Conservation (phyloP, 345 rosid species). For the Cardamine resedifolia region DNA sequence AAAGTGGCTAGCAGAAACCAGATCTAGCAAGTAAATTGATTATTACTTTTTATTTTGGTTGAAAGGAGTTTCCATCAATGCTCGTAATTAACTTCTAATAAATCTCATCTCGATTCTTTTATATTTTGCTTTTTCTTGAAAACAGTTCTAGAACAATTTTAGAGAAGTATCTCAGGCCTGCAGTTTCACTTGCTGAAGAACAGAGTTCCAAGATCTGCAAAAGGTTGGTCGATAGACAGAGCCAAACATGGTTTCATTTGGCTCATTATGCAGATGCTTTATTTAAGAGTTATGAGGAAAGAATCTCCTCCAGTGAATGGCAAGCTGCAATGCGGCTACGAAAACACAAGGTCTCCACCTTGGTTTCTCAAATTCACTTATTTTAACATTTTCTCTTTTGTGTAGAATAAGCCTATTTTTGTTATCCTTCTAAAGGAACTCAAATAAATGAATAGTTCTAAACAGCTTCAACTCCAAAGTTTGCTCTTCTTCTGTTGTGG, state of each 20-base stretch:
- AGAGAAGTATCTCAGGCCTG: constrained; percentile 90
- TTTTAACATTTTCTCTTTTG: background rate
- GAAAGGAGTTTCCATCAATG: constrained; percentile 8
- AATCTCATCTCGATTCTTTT: constrained; percentile 17
- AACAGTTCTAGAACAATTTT: constrained; percentile 92
- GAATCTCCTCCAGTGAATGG: constrained; percentile 92
- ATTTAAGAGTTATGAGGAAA: constrained; percentile 83
- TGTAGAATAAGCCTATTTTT: background rate
- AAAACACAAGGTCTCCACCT: constrained; percentile 73
- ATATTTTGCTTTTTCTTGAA: constrained; percentile 13
- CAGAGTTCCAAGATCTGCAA: constrained; percentile 47
- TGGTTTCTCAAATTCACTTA: constrained; percentile 2
- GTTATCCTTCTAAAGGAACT: background rate
- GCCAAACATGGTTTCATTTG: constrained; percentile 84
- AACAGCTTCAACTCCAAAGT: constrained; percentile 11
- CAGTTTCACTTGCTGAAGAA: constrained; percentile 74
- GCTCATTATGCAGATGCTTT: constrained; percentile 96
- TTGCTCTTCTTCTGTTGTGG: constrained; percentile 17
- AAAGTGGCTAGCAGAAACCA: constrained; percentile 96
- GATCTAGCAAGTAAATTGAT: constrained; percentile 83
- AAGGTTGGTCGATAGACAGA: constrained; percentile 66
- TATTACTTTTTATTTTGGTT: constrained; percentile 24
- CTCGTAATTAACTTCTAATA: constrained; percentile 19
- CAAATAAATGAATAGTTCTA: background rate
- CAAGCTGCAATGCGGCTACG: constrained; percentile 92